A percentile compares a stretch with the other conserved stretches of the same genome.
Evolutionary conservation across 139 green algal genomes (phyloP).

Genomic region (Chlorella vulgaris): DNA sequence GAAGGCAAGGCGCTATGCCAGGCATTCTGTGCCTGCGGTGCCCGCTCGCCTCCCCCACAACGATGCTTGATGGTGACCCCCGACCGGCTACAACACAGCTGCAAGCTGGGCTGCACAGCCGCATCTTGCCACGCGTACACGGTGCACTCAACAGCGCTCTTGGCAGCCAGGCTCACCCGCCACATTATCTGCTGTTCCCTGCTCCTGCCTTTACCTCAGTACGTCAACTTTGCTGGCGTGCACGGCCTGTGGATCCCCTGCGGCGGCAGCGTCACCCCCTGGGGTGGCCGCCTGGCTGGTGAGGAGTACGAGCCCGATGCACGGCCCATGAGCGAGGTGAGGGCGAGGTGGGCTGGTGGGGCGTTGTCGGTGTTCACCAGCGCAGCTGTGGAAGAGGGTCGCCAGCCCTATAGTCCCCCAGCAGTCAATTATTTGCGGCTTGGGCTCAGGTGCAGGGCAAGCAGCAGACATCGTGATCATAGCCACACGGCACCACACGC

Average conservation of each 20-base stretch:
- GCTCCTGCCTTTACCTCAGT: neutral
- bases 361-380: no score
- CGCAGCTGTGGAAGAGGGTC: neutral
- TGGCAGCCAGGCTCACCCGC: neutral
- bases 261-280: slow-evolving; percentile 42
- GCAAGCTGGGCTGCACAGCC: neutral
- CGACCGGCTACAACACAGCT: no score
- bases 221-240: neutral
- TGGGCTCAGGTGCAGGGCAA: neutral
- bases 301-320: slow-evolving; percentile 57
- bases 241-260: slow-evolving; percentile 34
- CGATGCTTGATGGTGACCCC: no score
- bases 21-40: no score
- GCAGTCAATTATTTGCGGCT: neutral
- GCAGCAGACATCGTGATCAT: no score
- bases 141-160: neutral
- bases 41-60: no score
- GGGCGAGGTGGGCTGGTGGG: neutral
- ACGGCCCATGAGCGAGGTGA: neutral
- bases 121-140: neutral
- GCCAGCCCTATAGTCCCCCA: neutral
- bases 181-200: no score
- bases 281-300: slow-evolving; percentile 41
- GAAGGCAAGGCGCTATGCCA: neutral
- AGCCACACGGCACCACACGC: no score